Evolutionary conservation across 495 filamentous ascomycete species (phyloP).

Genomic region (Penicillium desertorum): DNA sequence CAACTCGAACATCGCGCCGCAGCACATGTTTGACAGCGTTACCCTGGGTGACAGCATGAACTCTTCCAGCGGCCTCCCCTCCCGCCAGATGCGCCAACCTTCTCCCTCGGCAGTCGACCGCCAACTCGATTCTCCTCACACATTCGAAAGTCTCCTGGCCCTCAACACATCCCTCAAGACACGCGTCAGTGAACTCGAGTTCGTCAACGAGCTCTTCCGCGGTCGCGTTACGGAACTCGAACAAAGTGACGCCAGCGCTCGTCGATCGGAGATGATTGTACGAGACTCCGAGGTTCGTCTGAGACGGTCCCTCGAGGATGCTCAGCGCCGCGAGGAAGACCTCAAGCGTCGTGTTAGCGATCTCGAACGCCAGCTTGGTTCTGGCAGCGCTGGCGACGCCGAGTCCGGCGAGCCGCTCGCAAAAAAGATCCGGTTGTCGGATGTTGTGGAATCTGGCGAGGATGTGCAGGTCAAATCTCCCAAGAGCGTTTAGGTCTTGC

Average conservation of each 20-base stretch:
- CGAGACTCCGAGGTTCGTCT: constrained; percentile 61
- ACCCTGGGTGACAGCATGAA: constrained; percentile 65
- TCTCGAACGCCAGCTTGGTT: constrained; percentile 61
- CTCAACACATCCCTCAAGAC: constrained; percentile 83
- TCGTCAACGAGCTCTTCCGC: constrained; percentile 92
- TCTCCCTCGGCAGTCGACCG: constrained; percentile 77
- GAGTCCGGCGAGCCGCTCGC: constrained; percentile 46
- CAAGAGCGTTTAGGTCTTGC: constrained; percentile 32
- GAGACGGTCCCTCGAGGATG: constrained; percentile 69
- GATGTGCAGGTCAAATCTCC: constrained; percentile 40
- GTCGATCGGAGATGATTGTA: constrained; percentile 57
- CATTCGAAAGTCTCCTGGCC: constrained; percentile 74
- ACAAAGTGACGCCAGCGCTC: constrained; percentile 66
- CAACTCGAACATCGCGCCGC: constrained; percentile 71
- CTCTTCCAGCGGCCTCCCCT: constrained; percentile 54
- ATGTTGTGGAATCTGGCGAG: constrained; percentile 43
- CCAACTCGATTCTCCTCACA: constrained; percentile 71
- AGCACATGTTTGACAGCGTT: constrained; percentile 75
- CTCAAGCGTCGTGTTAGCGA: constrained; percentile 81
- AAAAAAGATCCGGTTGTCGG: constrained; percentile 46
- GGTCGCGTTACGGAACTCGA: constrained; percentile 87
- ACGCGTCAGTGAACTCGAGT: constrained; percentile 86
- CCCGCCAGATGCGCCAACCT: constrained; percentile 56
- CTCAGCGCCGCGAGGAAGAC: constrained; percentile 73
- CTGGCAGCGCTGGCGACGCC: constrained; percentile 18